A percentile compares a stretch with the other conserved stretches of the same genome.
phyloP scores from a whole-genome alignment of 192 early-diverging fungal genomes.

The Diversispora epigaea region DNA sequence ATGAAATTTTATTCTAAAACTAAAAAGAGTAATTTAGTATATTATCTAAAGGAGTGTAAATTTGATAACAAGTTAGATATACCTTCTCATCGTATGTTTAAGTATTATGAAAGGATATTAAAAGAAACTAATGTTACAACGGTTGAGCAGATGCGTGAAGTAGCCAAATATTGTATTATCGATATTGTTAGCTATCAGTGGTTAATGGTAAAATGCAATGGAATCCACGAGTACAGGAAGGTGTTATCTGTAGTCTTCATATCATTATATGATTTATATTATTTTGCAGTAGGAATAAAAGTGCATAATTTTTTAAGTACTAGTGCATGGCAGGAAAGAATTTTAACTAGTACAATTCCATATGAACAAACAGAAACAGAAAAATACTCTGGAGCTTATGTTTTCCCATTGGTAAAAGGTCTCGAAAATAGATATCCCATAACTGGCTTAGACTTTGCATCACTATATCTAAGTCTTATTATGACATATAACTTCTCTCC shows the following conservation, averaged over 20 bases:
- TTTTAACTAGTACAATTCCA: not conserved
- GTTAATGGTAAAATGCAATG: slow-evolving; percentile 8
- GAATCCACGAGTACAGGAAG: slow-evolving; percentile 6
- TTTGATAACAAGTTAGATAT: too few relatives aligned
- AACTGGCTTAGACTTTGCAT: slow-evolving; percentile 21
- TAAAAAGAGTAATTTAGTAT: too few relatives aligned
- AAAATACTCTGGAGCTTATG: slow-evolving; percentile 6
- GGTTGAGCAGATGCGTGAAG: slow-evolving; percentile 3
- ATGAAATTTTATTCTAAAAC: too few relatives aligned
- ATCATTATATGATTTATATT: slow-evolving; percentile 12
- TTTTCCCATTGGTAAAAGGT: slow-evolving; percentile 5
- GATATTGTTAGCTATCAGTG: not conserved
- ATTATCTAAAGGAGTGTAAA: too few relatives aligned
- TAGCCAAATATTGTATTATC: not conserved
- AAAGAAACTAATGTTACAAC: not conserved
- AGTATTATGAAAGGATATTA: too few relatives aligned
- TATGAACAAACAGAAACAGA: not conserved
- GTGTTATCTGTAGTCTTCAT: not conserved
- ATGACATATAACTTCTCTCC: slow-evolving; percentile 16
- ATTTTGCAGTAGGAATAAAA: slow-evolving; percentile 11
- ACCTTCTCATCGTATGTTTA: too few relatives aligned
- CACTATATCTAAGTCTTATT: slow-evolving; percentile 19
- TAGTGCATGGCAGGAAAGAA: not conserved
- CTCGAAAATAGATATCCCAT: slow-evolving; percentile 16
- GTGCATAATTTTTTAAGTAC: slow-evolving; percentile 14